phyloP scores from a whole-genome alignment of 2,329 filamentous ascomycete genomes.

The Elsinoe fawcettii region DNA sequence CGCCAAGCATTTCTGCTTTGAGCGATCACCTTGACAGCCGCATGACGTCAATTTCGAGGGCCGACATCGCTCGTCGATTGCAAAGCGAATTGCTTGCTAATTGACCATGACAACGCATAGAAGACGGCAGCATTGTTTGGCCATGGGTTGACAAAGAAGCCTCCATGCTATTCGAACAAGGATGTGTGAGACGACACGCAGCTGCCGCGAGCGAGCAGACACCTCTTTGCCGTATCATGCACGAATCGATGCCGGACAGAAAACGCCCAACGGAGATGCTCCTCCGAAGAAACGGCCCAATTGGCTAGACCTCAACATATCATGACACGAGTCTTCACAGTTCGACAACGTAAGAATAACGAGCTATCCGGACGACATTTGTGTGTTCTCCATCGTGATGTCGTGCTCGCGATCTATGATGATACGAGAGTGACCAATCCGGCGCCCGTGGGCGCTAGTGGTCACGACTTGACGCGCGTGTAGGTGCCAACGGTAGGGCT shows the following conservation, averaged over 20 bases:
- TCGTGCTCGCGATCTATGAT: too few relatives aligned
- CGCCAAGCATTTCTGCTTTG: neutral
- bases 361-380: too few relatives aligned
- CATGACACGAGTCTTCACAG: neutral
- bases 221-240: neutral
- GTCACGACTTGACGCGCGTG: neutral
- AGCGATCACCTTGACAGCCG: slow-evolving; percentile 2
- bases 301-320: neutral
- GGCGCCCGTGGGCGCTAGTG: too few relatives aligned
- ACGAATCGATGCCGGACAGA: neutral
- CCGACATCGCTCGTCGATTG: neutral
- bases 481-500: neutral
- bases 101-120: neutral
- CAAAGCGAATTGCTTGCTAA: neutral
- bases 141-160: too few relatives aligned
- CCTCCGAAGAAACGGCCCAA: neutral
- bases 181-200: too few relatives aligned
- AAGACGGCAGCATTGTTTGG: neutral
- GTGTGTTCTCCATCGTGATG: too few relatives aligned
- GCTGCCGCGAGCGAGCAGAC: neutral
- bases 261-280: neutral
- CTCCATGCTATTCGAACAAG: too few relatives aligned
- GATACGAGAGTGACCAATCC: too few relatives aligned
- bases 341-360: too few relatives aligned
- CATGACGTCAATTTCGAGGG: neutral